Conservation (phyloP, 2,329 filamentous ascomycete genomes). For the Aspergillus spinulosporus region DNA sequence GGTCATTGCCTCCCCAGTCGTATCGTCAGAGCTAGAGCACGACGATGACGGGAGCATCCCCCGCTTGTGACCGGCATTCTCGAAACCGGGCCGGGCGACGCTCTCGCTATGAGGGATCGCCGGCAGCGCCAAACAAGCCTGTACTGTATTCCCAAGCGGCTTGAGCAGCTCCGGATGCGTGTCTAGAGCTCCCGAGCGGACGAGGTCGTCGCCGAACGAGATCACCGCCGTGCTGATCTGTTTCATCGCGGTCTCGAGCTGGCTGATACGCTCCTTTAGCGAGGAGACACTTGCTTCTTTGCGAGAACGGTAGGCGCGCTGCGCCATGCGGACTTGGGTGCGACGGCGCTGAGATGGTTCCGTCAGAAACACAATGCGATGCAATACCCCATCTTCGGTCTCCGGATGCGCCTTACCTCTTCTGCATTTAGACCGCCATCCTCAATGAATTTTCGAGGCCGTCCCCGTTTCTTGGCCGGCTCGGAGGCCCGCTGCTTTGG, state of each 20-base stretch:
- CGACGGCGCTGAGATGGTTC: constrained; percentile 22
- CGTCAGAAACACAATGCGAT: background rate
- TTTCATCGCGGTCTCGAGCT: constrained; percentile 24
- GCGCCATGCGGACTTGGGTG: constrained; percentile 29
- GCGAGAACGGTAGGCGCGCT: constrained; percentile 31
- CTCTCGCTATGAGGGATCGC: constrained; percentile 3
- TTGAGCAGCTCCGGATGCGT: constrained; percentile 20
- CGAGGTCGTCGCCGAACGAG: constrained; percentile 25
- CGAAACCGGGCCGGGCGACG: background rate
- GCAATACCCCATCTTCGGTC: background rate
- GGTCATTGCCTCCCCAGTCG: too few species aligned
- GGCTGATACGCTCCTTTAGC: constrained; percentile 23
- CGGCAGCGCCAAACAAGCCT: constrained; percentile 21
- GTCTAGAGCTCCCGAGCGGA: constrained; percentile 23
- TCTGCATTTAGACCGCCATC: constrained; percentile 19
- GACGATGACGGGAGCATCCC: background rate
- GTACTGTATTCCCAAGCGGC: constrained; percentile 24
- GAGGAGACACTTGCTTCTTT: constrained; percentile 26
- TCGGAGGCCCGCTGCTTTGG: background rate
- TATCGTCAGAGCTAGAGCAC: background rate
- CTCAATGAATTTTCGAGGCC: constrained; percentile 21
- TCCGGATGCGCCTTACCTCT: constrained; percentile 18
- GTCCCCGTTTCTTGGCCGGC: constrained; percentile 22
- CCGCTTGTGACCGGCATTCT: background rate
- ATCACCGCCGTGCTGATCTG: constrained; percentile 27